A percentile compares a stretch with the other conserved stretches of the same genome.
Evolutionary conservation across 352 stramenopile genomes (phyloP).

Genomic region (Pythium sp.): DNA sequence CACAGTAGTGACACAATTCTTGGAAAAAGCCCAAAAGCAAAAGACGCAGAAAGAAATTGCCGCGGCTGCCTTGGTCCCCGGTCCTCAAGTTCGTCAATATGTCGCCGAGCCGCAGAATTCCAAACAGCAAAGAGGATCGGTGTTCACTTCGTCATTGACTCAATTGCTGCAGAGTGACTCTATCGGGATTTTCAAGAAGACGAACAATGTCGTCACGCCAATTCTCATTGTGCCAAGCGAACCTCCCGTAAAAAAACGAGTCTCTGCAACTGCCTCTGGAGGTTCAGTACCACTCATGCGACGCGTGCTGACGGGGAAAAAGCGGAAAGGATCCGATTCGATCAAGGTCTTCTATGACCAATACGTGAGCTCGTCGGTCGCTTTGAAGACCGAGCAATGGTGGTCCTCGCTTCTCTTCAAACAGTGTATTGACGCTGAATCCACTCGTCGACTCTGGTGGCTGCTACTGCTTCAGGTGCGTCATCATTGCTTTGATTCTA

Average conservation of each 20-base stretch:
- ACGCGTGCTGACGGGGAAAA: constrained; percentile 22
- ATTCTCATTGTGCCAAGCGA: not conserved
- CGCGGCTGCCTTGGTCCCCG: not conserved
- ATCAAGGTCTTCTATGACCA: constrained; percentile 20
- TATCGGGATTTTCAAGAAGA: constrained; percentile 3
- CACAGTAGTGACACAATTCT: constrained; percentile 19
- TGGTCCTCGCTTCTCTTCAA: constrained; percentile 24
- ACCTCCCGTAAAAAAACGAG: not conserved
- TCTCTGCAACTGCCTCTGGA: not conserved
- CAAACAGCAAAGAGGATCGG: not conserved
- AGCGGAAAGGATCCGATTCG: constrained; percentile 11
- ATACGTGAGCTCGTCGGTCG: constrained; percentile 9
- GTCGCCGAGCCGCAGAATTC: not conserved
- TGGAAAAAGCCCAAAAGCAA: constrained; percentile 19
- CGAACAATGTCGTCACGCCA: constrained; percentile 11
- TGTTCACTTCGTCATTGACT: not conserved
- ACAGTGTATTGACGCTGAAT: constrained; percentile 52
- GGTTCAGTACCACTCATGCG: constrained; percentile 10
- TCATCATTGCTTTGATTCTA: not conserved
- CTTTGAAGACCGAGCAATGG: not conserved
- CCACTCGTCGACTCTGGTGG: constrained; percentile 42
- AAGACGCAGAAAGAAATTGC: constrained; percentile 8
- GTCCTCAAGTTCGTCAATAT: not conserved
- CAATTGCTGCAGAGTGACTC: not conserved
- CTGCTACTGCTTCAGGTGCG: constrained; percentile 34